These are phyloP conservation scores for Myriangium duriaei DNA, from an alignment of 2,329 filamentous ascomycete species.

Conservation along the genomic window DNA sequence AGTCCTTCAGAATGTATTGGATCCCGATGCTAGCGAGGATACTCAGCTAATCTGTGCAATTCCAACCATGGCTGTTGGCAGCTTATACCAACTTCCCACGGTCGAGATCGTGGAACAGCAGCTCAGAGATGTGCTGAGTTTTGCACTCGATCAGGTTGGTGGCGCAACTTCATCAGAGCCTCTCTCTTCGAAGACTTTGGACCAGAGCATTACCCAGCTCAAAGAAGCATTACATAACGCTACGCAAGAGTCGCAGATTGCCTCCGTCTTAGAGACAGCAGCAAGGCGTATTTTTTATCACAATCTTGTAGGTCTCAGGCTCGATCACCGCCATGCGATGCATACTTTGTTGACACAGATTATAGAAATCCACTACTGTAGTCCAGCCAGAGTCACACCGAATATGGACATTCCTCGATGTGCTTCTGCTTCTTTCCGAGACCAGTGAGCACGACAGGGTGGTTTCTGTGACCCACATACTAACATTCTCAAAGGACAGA, in stretches of 20 bases:
- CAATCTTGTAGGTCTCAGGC: conserved; percentile 52
- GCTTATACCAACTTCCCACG: conserved; percentile 15
- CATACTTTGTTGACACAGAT: no score
- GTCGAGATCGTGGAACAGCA: conserved; percentile 20
- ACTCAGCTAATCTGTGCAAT: no score
- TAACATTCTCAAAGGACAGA: conserved; percentile 9
- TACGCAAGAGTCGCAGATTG: conserved; percentile 18
- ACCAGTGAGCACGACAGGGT: conserved; percentile 27
- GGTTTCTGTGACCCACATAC: conserved; percentile 11
- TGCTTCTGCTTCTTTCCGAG: conserved; percentile 73
- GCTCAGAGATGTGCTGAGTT: conserved; percentile 28
- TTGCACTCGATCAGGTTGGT: conserved; percentile 28
- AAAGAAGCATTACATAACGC: conserved; percentile 17
- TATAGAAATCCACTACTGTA: conserved; percentile 26
- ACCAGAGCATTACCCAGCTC: conserved; percentile 17
- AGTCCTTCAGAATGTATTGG: no score
- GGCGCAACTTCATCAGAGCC: conserved; percentile 32
- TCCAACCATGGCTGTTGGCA: neutral
- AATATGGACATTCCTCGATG: conserved; percentile 88
- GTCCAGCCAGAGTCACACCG: conserved; percentile 65
- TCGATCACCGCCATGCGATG: neutral
- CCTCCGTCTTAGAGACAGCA: conserved; percentile 69
- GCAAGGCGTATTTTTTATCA: conserved; percentile 69
- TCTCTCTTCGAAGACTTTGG: conserved; percentile 29
- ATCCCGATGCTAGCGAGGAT: no score